Evolutionary conservation across 805 yeast genomes (phyloP), one percentile per base, ranked within the genome.

Genomic region (Candida insectorum): DNA sequence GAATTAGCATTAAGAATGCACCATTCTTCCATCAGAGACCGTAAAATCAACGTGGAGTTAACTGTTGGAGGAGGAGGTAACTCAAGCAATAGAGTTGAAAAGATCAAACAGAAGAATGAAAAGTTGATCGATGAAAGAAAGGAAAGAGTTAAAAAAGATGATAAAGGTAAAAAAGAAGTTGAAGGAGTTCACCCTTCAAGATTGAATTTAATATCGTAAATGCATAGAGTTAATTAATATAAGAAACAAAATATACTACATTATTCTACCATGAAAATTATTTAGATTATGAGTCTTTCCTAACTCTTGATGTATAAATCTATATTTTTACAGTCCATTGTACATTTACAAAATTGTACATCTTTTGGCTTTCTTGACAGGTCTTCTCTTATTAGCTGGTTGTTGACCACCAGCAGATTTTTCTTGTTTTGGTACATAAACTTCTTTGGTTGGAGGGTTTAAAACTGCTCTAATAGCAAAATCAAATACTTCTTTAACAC

Each of bases 31-130:
- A 54, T 91, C 43, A 71, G 76, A 37, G 71, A 73, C 27, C 72
- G 96, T 46, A 86, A 81, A 56, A 89, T 93, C 51, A 93, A 93
- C 52, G 97, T 93, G 22, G 98, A 93, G 57, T 71, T 93, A 48
- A 93, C 97, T 2, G 98, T 87, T 31, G 98, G 98, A 36, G 98
- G 98, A 26, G 98, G 98, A 30, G 97, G 97, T 36, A 91, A 91
- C 56, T 79, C 94, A 7, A 64, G 72, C 38, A 70, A 65, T 26
- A 65, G 94, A 51, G 48, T 76, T 23, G 34, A 75, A 35, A 93
- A 93, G 60, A 71, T 93, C 47, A 76, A 77, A 51, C 75, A 73
- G 30, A 91, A 91, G 69, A 91, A 91, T 56, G 81, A 75, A 28
- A 81, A 80, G 49, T 62, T 89, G 47, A 73, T 72, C 27, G 81